A percentile compares a stretch with the other conserved stretches of the same genome.
These are phyloP conservation scores for Micractinium sp. DNA, from an alignment of 139 green algal genomes.

Conservation along the genomic window DNA sequence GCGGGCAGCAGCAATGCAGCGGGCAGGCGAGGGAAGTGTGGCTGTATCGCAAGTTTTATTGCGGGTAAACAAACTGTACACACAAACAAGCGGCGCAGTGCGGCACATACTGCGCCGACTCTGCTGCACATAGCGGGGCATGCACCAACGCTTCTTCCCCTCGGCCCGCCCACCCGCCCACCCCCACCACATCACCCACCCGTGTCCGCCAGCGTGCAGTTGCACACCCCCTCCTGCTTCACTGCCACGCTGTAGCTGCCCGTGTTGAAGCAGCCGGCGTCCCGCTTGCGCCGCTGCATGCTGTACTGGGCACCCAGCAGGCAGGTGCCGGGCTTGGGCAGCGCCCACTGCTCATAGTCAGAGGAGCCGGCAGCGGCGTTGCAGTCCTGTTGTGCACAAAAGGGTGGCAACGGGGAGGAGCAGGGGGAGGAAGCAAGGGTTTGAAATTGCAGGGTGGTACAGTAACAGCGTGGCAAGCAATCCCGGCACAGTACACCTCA, in stretches of 20 bases:
- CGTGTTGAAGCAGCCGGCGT: constrained; percentile 74
- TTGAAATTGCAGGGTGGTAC: no score
- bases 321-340: constrained; percentile 32
- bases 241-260: constrained; percentile 51
- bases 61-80: no score
- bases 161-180: no score
- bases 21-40: no score
- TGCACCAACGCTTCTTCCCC: no score
- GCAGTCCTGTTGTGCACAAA: constrained; percentile 41
- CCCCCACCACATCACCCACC: background rate
- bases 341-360: constrained; percentile 62
- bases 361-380: background rate
- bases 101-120: no score
- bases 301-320: constrained; percentile 51
- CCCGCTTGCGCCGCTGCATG: constrained; percentile 56
- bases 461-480: no score
- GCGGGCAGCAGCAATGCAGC: background rate
- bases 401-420: no score
- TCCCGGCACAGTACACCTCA: no score
- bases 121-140: no score
- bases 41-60: no score
- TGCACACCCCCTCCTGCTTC: constrained; percentile 48
- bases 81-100: no score
- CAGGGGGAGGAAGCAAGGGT: background rate
- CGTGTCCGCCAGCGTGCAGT: constrained; percentile 62